Percentiles rank a stretch among this genome's conserved stretches.
These are phyloP conservation scores for Mortierella sp. DNA, from an alignment of 371 early-diverging fungal genomes.

Conservation along the genomic window DNA sequence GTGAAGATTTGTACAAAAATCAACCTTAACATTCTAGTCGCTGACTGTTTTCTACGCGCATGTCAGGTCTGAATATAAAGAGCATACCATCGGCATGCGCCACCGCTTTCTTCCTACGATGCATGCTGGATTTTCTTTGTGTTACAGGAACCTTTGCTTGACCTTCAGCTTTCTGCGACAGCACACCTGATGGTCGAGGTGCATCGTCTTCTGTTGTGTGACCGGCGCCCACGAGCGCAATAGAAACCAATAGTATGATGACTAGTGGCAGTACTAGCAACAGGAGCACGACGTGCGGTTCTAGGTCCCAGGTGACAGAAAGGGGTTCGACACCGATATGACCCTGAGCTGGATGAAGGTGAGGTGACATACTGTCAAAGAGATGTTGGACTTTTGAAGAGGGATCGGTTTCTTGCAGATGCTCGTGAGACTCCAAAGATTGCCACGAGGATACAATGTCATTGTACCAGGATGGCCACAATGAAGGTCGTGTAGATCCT, in stretches of 20 bases:
- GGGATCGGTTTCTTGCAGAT: conserved; percentile 6
- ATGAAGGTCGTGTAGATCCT: conserved; percentile 3
- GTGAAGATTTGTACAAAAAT: not conserved
- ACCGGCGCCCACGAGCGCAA: conserved; percentile 6
- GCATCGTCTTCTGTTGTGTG: conserved; percentile 4
- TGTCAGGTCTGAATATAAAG: too few relatives aligned
- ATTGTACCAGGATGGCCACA: not conserved
- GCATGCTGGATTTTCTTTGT: too few relatives aligned
- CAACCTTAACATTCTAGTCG: not conserved
- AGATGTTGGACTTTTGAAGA: conserved; percentile 4
- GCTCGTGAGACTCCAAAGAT: not conserved
- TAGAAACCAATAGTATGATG: conserved; percentile 1
- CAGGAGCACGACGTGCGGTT: conserved; percentile 19
- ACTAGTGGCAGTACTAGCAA: conserved; percentile 5
- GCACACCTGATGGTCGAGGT: conserved; percentile 1
- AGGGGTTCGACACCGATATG: conserved; percentile 7
- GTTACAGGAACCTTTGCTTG: too few relatives aligned
- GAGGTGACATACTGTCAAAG: not conserved
- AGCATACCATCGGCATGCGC: too few relatives aligned
- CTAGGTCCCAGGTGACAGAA: conserved; percentile 7
- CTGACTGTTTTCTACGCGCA: not conserved
- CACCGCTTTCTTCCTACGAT: too few relatives aligned
- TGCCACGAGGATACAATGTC: too few relatives aligned
- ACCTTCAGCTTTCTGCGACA: too few relatives aligned
- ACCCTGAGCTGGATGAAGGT: conserved; percentile 2